Evolutionary conservation across 352 stramenopile genomes (phyloP), one percentile per base, ranked within the genome.

Genomic region (Pythium periplocum): DNA sequence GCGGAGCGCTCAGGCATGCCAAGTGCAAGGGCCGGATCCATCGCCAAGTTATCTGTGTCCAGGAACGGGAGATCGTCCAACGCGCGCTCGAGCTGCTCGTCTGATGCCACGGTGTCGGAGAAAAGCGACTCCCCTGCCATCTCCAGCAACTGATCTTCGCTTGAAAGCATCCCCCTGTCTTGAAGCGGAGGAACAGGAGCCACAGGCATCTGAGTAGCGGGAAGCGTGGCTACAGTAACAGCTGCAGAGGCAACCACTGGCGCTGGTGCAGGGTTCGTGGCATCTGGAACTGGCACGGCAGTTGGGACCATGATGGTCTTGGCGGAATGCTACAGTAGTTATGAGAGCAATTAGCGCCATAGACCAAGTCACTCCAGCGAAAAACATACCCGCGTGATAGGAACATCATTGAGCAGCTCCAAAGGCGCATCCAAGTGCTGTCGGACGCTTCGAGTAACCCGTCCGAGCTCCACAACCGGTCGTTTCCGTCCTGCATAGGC

Each of bases 401-500:
- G 75, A 45, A 83, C 76, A 55, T 91, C 80, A 12, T 71, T 68
- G 41, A 90, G 57, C 46, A 91, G 63, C 53, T 91, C 81, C 32
- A 91, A 65, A 30, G 81, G 81, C 30, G 78, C 78, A 38, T 83
- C 76, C 43, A 91, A 53, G 53, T 91, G 81, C 63, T 91, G 81
- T 2, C 81, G 81, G 42, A 91, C 81, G 57, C 78, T 89, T 31
- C 81, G 68, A 6, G 81, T 91, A 78, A 91, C 90, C 44, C 81
- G 75, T 0, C 73, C 76, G 10, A 80, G 61, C 64, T 90, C 80
- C 12, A 68, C 68, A 32, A 68, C 62, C 12, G 61, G 68, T 0
- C 80, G 69, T 64, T 88, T 90, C 31, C 80, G 80, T 49, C 80
- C 80, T 86, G 10, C 31, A 26, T 26, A 26, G 17, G 17, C 17